Base-by-base conservation (phyloP, 73 alveolate species). In the Paramecium octaurelia region DNA sequence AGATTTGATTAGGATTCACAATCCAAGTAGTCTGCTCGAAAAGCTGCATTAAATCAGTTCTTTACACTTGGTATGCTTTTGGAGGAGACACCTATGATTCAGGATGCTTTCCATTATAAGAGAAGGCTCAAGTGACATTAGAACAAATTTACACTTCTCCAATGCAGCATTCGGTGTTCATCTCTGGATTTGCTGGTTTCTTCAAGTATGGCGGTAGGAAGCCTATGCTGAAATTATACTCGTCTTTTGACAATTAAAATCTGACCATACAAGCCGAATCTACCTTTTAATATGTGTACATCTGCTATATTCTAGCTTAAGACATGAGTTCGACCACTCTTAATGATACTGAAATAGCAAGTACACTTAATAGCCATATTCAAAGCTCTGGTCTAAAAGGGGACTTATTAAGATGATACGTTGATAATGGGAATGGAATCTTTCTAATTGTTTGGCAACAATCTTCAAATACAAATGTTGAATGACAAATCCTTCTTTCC, bases 71-170 rank as follows among this genome's bases (percentile, higher is more conserved):
- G 91, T 80, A 80, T 80, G 91, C 91, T 14, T 80, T 80, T 48
- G 91, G 91, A 44, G 91, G 91, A 35, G 91, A 80, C 14, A 44
- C 91, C 4, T 80, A 80, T 48, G 91, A 80, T 35, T 42, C 91
- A 3, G 91, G 91, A 40, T 80, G 91, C 12, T 80, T 80, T 11
- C 91, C 91, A 43, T 12, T 80, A 11, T 20, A 80, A 80, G 70
- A 80, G 31, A 31, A 23, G 46, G 91, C 91, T 8, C 12, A 59
- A 42, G 75, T 80, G 8, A 44, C 43, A 20, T 44, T 80, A 24
- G 91, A 80, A 46, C 16, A 80, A 35, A 44, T 80, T 44, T 80
- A 80, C 18, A 46, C 75, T 1, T 42, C 46, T 44, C 70, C 70
- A 0, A 80, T 80, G 91, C 16, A 80, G 7, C 91, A 80, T 24